Base-by-base conservation (phyloP, 2,329 filamentous ascomycete species). In the Diaporthe australafricana region DNA sequence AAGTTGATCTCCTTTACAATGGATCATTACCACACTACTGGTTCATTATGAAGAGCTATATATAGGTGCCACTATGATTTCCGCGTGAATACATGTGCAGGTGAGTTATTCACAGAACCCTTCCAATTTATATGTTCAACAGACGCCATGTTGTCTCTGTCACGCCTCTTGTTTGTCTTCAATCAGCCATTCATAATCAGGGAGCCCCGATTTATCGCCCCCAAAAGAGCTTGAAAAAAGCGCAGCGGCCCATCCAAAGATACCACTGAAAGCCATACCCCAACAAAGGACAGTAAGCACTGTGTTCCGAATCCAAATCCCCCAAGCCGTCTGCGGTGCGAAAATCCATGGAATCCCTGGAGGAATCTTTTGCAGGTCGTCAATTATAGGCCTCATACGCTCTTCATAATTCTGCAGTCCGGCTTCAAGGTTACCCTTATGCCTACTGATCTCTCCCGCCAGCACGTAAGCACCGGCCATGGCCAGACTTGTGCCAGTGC, bases 251-350 rank as follows among this genome's bases (percentile, higher is more conserved):
- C 80, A 79, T 20, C 76, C 77, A 55, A 78, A 74, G 30, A 84
- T 0, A 4, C 56, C 22, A 50, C 56, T 70, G 5, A 72, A 70
- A 38, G 47, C 72, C 2, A 79, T 76, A 1, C 75, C 80, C 82
- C 82, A 83, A 38, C 78, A 76, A 17, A 86, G 71, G 7, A 86
- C 77, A 5, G 78, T 77, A 66, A 87, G 83, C 0, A 84, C 71
- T 1, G 71, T 71, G 60, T 87, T 86, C 32, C 86, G 78, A 30
- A 87, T 2, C 82, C 83, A 83, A 22, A 87, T 77, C 0, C 82
- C 84, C 82, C 82, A 85, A 8, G 76, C 77, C 9, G 83, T 84
- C 76, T 86, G 83, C n/a, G 85, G 85, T 9, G 81, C 83, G 27
- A 87, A 45, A 32, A 86, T 70, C 1, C 73, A 73, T 8, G 77